Evolutionary conservation across 345 rosid genomes (phyloP).

Genomic region (Acer saccharum): DNA sequence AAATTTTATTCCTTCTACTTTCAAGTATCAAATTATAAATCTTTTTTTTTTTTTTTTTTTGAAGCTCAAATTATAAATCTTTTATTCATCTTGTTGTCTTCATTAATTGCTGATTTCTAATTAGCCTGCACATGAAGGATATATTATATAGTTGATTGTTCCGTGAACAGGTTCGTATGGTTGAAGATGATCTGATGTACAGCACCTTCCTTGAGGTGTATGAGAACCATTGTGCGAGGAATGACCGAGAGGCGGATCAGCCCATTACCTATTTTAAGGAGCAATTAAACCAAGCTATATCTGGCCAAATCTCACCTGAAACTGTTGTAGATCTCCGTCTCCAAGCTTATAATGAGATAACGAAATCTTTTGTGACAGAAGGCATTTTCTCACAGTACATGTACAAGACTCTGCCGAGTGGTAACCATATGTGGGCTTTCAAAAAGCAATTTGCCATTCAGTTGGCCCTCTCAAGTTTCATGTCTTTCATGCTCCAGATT

Average conservation of each 20-base stretch:
- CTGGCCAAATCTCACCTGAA: slow-evolving; percentile 85
- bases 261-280: slow-evolving; percentile 92
- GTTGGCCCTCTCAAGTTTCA: slow-evolving; percentile 95
- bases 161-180: slow-evolving; percentile 86
- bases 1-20: neutral
- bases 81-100: neutral
- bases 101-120: slow-evolving; percentile 1
- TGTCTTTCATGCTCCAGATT: slow-evolving; percentile 97
- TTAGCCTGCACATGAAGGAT: neutral
- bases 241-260: slow-evolving; percentile 88
- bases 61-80: neutral
- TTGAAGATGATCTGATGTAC: slow-evolving; percentile 97
- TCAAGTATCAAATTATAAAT: neutral
- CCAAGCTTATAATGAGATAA: slow-evolving; percentile 84
- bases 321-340: slow-evolving; percentile 93
- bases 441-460: slow-evolving; percentile 97
- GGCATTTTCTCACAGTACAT: slow-evolving; percentile 92
- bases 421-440: slow-evolving; percentile 97
- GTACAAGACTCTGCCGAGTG: slow-evolving; percentile 87
- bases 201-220: slow-evolving; percentile 97
- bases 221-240: slow-evolving; percentile 94
- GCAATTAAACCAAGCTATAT: slow-evolving; percentile 90
- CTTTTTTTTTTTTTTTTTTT: neutral
- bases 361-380: slow-evolving; percentile 70
- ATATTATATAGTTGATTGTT: neutral